Base-by-base conservation (phyloP, 495 filamentous ascomycete genomes). In the Gamarada debralockiae region DNA sequence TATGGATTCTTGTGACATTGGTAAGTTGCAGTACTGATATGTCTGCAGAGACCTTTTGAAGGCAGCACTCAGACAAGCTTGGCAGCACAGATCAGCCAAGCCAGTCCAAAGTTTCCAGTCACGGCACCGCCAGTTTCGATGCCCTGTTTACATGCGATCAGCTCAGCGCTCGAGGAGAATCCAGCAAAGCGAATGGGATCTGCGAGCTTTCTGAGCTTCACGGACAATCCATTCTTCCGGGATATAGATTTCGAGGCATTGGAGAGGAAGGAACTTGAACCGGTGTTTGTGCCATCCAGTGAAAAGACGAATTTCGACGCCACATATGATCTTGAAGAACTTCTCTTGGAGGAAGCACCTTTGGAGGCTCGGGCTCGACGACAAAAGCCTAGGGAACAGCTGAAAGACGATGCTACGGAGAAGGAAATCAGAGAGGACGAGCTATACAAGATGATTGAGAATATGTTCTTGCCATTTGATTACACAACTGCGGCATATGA, bases 301-400 rank as follows among this genome's bases (percentile, higher is more conserved):
- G 93, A 98, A 45, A 98, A 98, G 78, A 96, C 95, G 5, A 98
- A 98, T 67, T 98, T 98, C 56, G 93, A 98, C 70, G 93, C 93
- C 3, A 98, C 93, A 1, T 98, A 98, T 64, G 93, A 98, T 69
- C 69, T 98, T 48, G 93, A 98, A 65, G 93, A 98, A 66, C 70
- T 98, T 23, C 70, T 98, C 20, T 70, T 98, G 42, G 95, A 98
- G 70, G 93, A 98, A 66, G 95, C 93, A 22, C 93, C 93, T 12
- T 72, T 98, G 4, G 93, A 98, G 69, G 93, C 95, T 27, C 75
- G 93, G 56, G 89, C 93, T 37, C 82, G 93, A 55, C 79, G 92
- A 59, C 93, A 98, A 67, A 95, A 96, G 66, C 93, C 93, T 0
- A 80, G 93, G 48, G 92, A 95, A 53, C 82, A 86, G 65, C 70